phyloP scores from a whole-genome alignment of 1,284 basidiomycete species.

The Sphaerobolus stellatus region DNA sequence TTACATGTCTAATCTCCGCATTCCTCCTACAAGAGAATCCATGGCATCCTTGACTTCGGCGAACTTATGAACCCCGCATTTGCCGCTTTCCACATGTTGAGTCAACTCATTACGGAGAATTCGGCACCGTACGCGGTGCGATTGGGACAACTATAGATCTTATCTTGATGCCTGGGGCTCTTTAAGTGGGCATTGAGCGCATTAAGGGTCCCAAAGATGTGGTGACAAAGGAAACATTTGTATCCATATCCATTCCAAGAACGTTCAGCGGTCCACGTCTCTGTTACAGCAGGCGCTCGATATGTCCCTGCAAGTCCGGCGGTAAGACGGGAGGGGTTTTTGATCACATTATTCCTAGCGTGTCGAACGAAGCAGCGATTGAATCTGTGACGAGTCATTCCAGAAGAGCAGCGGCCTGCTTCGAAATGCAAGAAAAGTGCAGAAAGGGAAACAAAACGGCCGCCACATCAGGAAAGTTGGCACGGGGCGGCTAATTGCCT shows the following conservation, averaged over 20 bases:
- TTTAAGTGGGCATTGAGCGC: conserved; percentile 52
- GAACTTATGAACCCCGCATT: conserved; percentile 49
- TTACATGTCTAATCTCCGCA: no score
- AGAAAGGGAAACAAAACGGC: conserved; percentile 41
- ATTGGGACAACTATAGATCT: conserved; percentile 45
- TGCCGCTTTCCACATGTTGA: conserved; percentile 57
- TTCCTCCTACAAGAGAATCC: conserved; percentile 8
- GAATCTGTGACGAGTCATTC: conserved; percentile 32
- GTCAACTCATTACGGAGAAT: conserved; percentile 50
- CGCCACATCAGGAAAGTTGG: no score
- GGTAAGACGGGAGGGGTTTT: conserved; percentile 34
- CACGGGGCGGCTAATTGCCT: no score
- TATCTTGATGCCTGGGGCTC: conserved; percentile 45
- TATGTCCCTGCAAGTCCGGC: conserved; percentile 30
- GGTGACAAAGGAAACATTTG: conserved; percentile 57
- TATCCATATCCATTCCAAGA: conserved; percentile 49
- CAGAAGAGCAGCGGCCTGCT: conserved; percentile 37
- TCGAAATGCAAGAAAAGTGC: conserved; percentile 51
- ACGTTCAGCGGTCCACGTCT: conserved; percentile 34
- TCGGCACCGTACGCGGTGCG: conserved; percentile 35
- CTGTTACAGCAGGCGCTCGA: conserved; percentile 34
- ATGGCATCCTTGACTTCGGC: conserved; percentile 29
- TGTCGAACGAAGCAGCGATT: conserved; percentile 34
- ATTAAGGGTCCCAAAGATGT: conserved; percentile 32
- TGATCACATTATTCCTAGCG: conserved; percentile 33